Evolutionary conservation across 441 rosid species (phyloP), one percentile per base, ranked within the genome.

Genomic region (Erodium texanum): DNA sequence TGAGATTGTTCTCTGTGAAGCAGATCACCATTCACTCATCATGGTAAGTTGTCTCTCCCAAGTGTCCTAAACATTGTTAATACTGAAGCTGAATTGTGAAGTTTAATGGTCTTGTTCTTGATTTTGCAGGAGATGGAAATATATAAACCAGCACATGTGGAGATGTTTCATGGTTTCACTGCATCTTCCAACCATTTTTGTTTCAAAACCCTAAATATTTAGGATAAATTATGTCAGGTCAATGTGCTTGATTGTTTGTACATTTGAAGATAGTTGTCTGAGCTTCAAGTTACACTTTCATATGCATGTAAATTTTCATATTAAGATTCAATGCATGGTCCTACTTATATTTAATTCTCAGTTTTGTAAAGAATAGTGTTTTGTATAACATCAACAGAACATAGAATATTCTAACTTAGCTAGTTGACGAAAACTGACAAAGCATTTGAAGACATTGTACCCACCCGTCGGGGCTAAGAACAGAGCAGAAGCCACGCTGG

Each of bases 1-100:
- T 58, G 62, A 22, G 62, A 22, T 58, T 5, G 19, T 19, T 54
- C 62, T 58, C 27, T 58, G 62, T 58, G 62, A 58, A 58, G 62
- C 62, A 58, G 62, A 27, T 22, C 10, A 1, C 36, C 15, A 7
- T 4, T 9, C 24, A 8, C 24, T 56, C 23, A 8, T 56, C 18
- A 19, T 56, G 62, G 62, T 20, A 58, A 58, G 15, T 58, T 19
- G 16, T 8, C 36, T 54, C 61, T 19, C 61, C 61, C 50, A 43
- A 11, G 15, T 11, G 12, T 43, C 50, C 50, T 14, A 14, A 50
- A 7, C 2, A 58, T 58, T 20, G 62, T 58, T 58, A 10, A 43
- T 58, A 20, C 62, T 20, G 8, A 22, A 20, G 14, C 24, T 20
- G 15, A 20, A 9, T 50, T 0, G 2, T 50, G 19, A 50, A 50